These are phyloP conservation scores for Phytophthora foliorum DNA, from an alignment of 352 stramenopile species.

Conservation along the genomic window DNA sequence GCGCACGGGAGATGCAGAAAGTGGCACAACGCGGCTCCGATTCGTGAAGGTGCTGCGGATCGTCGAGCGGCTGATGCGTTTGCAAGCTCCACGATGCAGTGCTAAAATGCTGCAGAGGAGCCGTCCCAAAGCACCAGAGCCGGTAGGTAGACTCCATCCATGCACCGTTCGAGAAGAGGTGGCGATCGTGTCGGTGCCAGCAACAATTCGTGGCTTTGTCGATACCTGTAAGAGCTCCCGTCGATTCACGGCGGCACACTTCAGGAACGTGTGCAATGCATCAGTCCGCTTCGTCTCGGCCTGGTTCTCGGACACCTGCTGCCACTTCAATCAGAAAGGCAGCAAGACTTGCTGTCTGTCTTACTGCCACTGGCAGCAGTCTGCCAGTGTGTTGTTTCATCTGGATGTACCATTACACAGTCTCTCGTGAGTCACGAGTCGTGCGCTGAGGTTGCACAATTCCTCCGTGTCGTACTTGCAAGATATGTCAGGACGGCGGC, in stretches of 20 bases:
- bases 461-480: neutral
- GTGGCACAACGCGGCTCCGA: neutral
- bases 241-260: neutral
- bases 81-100: neutral
- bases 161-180: neutral
- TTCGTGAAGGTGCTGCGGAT: neutral
- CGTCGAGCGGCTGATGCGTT: constrained; percentile 18
- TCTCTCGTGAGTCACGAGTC: neutral
- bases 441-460: neutral
- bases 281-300: constrained; percentile 4
- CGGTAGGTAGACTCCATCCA: neutral
- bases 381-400: constrained; percentile 1
- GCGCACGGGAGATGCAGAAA: constrained; percentile 5
- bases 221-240: too few relatives aligned
- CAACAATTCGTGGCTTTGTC: neutral
- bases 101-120: neutral
- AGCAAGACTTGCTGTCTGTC: too few relatives aligned
- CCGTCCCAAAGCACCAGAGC: too few relatives aligned
- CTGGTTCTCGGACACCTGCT: constrained; percentile 6
- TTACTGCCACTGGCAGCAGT: too few relatives aligned
- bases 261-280: constrained; percentile 1
- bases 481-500: constrained; percentile 8
- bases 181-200: neutral
- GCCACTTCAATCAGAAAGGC: constrained; percentile 17
- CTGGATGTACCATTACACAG: neutral